Base-by-base conservation (phyloP, 345 rosid species). In the Carallia pectinifolia region DNA sequence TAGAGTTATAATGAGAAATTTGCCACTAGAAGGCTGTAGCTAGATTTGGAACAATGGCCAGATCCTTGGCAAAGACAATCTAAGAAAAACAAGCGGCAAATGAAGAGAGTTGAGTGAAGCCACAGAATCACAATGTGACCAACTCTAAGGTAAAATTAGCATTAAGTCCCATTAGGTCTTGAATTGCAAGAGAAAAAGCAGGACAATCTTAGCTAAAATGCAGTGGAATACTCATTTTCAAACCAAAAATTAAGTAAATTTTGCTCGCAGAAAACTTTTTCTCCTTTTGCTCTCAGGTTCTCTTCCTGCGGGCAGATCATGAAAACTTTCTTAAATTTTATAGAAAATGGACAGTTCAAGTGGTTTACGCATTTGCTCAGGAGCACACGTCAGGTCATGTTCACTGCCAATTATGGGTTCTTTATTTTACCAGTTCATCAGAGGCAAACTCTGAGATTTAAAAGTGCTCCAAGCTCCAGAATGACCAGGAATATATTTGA, bases 1-100 rank as follows among this genome's bases (percentile, higher is more conserved):
- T 2, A 53, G 17, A 7, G 47, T 58, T 67, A 60, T 63, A 33
- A 30, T 40, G 39, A 58, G 34, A 53, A 72, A n/a, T 34, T 68
- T 60, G 47, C 16, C 61, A 33, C 59, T 47, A 31, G 38, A 4
- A 36, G 50, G 52, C 58, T 58, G 44, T 44, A 44, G 48, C 48
- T 10, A 40, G 48, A 40, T 27, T 58, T 58, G 36, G 15, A 29
- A 27, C 61, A 23, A 58, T 10, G 10, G 48, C 48, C 48, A 40
- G 48, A 13, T 40, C 48, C 48, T 40, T 13, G 0, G 3, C 2
- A 40, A 40, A 40, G 48, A 40, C 15, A 9, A 40, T 10, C 48
- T 40, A 40, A 13, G 48, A 40, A 9, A 12, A 40, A 40, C 15
- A 40, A 40, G 48, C 9, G 48, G 13, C 48, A 40, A 40, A 40